Conservation (phyloP, 768 basidiomycete genomes). For the Cystobasidium ongulense region DNA sequence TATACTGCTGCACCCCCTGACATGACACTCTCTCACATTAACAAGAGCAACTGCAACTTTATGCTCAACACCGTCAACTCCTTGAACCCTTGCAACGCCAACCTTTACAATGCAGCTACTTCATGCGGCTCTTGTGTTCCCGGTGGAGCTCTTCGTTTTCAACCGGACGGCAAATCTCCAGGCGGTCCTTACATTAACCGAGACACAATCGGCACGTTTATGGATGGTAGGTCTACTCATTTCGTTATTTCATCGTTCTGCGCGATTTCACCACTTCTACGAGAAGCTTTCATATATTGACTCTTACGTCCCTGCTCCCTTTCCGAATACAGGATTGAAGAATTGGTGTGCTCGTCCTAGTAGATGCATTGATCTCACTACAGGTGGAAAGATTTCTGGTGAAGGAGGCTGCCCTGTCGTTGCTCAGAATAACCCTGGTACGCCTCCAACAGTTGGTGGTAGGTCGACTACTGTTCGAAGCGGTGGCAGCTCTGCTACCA, state of each 20-base stretch:
- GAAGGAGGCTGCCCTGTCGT: not conserved
- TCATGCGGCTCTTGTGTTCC: not conserved
- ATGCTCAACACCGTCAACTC: conserved; percentile 9
- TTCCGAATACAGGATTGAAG: not conserved
- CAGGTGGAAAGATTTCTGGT: not conserved
- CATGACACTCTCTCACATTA: not conserved
- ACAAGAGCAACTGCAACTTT: not conserved
- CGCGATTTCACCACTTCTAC: no score
- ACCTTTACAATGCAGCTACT: not conserved
- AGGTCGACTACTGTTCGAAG: not conserved
- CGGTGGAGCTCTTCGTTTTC: not conserved
- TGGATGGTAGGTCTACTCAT: no score
- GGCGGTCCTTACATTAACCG: not conserved
- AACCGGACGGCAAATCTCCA: not conserved
- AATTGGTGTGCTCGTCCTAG: not conserved
- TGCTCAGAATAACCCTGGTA: not conserved
- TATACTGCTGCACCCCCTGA: no score
- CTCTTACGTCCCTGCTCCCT: not conserved
- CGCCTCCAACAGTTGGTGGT: not conserved
- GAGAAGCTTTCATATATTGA: no score
- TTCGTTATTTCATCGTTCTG: no score
- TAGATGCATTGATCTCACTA: not conserved
- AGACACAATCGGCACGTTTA: not conserved
- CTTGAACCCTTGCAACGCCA: not conserved
- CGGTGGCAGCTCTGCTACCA: not conserved